A percentile compares a stretch with the other conserved stretches of the same genome.
Evolutionary conservation across 2,329 filamentous ascomycete species (phyloP).

Genomic region (Trichoderma semiorbis): DNA sequence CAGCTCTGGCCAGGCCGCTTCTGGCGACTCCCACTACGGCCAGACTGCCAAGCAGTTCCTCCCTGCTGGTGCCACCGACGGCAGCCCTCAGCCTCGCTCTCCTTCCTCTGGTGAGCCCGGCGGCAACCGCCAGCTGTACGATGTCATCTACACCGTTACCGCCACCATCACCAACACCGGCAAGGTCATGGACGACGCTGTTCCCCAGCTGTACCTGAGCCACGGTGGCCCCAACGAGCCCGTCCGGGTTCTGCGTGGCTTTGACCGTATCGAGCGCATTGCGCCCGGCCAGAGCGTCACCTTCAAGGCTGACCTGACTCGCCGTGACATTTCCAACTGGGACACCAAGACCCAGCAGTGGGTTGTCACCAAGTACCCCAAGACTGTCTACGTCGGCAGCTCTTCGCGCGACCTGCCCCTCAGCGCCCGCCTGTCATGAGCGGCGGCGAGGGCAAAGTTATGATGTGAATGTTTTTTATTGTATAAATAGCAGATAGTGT

Average conservation of each 20-base stretch:
- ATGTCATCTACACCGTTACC: conserved; percentile 64
- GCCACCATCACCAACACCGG: conserved; percentile 72
- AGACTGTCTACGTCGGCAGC: conserved; percentile 54
- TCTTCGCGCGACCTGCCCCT: conserved; percentile 55
- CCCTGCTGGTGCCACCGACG: conserved; percentile 56
- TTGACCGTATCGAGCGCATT: conserved; percentile 69
- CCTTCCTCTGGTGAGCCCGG: conserved; percentile 54
- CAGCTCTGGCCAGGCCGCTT: conserved; percentile 52
- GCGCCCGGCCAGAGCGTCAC: conserved; percentile 62
- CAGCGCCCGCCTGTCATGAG: conserved; percentile 22
- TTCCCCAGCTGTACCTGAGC: conserved; percentile 74
- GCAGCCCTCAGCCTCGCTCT: conserved; percentile 53
- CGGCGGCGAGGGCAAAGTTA: not conserved
- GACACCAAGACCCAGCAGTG: conserved; percentile 78
- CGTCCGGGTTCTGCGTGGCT: conserved; percentile 66
- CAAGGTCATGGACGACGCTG: conserved; percentile 60
- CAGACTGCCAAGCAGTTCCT: conserved; percentile 54
- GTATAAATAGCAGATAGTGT: conserved; percentile 14
- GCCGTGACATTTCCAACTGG: conserved; percentile 87
- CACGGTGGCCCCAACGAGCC: conserved; percentile 76
- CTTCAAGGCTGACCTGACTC: conserved; percentile 67
- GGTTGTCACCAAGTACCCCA: conserved; percentile 55
- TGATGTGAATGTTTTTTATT: conserved; percentile 13
- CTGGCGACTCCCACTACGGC: conserved; percentile 59
- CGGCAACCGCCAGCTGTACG: conserved; percentile 63